phyloP scores from a whole-genome alignment of 805 yeast genomes.

The Ogataea haglerorum region DNA sequence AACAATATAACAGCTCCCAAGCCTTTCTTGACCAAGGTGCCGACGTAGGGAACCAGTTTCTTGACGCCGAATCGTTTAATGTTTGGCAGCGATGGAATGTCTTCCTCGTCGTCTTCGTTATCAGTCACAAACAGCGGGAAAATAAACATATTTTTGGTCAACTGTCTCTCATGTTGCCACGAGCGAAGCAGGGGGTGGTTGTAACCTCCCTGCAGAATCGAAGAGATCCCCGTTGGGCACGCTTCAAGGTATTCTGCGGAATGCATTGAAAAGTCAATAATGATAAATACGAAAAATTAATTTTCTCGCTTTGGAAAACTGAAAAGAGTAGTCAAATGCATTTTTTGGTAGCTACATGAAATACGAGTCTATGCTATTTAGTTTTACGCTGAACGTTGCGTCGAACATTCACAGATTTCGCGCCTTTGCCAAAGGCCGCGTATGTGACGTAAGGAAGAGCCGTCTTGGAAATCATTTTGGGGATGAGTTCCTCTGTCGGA shows the following conservation, averaged over 20 bases:
- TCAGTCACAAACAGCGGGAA: constrained; percentile 89
- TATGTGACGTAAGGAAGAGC: constrained; percentile 40
- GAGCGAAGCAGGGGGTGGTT: constrained; percentile 82
- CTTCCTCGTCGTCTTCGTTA: constrained; percentile 70
- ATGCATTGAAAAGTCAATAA: constrained; percentile 4
- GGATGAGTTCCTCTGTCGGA: constrained; percentile 46
- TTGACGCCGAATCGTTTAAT: constrained; percentile 86
- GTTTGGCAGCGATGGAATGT: constrained; percentile 77
- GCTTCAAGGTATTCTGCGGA: constrained; percentile 63
- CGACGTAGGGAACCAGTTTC: constrained; percentile 69
- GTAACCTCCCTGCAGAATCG: constrained; percentile 90
- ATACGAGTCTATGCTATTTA: not conserved
- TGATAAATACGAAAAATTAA: not conserved
- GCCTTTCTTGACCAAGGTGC: constrained; percentile 71
- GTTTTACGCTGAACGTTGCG: constrained; percentile 41
- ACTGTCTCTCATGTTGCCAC: constrained; percentile 88
- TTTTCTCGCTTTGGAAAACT: not conserved
- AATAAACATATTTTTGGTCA: constrained; percentile 84
- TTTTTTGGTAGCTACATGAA: no score
- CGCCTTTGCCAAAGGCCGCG: constrained; percentile 39
- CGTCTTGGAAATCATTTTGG: constrained; percentile 18
- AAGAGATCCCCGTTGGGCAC: constrained; percentile 59
- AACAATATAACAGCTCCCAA: constrained; percentile 81
- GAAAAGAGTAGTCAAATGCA: not conserved
- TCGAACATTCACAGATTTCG: constrained; percentile 47